A percentile compares a stretch with the other conserved stretches of the same genome.
These are phyloP conservation scores for Theileria sp. DNA, from an alignment of 169 alveolate species.

Conservation along the genomic window DNA sequence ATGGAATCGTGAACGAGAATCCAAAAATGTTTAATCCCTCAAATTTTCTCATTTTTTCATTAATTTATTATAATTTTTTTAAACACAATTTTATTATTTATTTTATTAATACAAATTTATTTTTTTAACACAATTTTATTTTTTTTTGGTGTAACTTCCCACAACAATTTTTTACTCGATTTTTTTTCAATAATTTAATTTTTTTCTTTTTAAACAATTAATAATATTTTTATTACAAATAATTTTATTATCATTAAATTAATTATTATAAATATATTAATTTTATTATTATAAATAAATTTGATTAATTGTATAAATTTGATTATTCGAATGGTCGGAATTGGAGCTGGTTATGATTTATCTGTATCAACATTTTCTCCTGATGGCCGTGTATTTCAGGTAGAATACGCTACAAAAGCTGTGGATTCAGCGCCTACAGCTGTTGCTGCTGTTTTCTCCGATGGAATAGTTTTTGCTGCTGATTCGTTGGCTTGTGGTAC, in stretches of 20 bases:
- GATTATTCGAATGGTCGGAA: conserved; percentile 91
- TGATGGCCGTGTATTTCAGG: conserved; percentile 94
- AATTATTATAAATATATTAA: background rate
- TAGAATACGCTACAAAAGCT: conserved; percentile 93
- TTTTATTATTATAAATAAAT: background rate
- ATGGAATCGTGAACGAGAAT: conserved; percentile 87
- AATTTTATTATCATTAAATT: background rate
- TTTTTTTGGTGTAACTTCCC: background rate
- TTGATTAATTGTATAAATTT: too few species aligned
- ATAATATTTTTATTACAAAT: background rate
- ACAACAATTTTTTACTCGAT: background rate
- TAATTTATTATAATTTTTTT: too few species aligned
- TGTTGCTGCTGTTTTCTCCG: conserved; percentile 85
- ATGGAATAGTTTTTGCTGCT: conserved; percentile 89
- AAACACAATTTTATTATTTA: background rate
- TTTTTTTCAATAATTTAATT: background rate
- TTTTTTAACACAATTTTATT: conserved; percentile 6
- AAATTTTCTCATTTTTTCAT: conserved; percentile 5
- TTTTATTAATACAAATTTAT: background rate
- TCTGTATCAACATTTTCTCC: conserved; percentile 95
- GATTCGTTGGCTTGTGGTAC: conserved; percentile 64
- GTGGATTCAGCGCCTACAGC: conserved; percentile 89
- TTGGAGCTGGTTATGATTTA: conserved; percentile 89
- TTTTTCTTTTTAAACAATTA: too few species aligned
- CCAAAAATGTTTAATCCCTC: conserved; percentile 5